Conservation (phyloP, 2,329 filamentous ascomycete species). For the Colletotrichum liriopes region DNA sequence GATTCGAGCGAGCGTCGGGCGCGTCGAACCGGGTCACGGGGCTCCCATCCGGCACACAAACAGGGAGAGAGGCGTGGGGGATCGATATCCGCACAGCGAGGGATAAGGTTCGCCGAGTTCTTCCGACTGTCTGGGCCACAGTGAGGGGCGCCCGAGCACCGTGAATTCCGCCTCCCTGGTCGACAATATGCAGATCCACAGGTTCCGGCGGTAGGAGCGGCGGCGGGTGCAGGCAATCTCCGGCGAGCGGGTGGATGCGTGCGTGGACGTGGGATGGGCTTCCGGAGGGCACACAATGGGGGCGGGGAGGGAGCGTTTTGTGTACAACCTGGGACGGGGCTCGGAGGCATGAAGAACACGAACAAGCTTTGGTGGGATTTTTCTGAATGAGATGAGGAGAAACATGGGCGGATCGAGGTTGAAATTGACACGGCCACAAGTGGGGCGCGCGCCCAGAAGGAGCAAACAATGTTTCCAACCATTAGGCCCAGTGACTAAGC, state of each 20-base stretch:
- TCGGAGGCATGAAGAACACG: not conserved
- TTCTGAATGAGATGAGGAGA: constrained; percentile 23
- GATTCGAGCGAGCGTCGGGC: constrained; percentile 29
- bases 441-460: not conserved
- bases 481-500: not conserved
- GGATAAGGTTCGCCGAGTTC: constrained; percentile 4
- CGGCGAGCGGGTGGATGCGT: not conserved
- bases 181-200: constrained; percentile 32
- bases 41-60: constrained; percentile 28
- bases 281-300: not conserved
- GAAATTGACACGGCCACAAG: constrained; percentile 34
- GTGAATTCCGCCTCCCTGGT: constrained; percentile 24
- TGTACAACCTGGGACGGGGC: constrained; percentile 4
- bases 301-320: not conserved
- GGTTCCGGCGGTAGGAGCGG: constrained; percentile 1
- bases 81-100: not conserved
- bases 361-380: constrained; percentile 10
- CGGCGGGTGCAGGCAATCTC: not conserved
- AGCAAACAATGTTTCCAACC: constrained; percentile 1
- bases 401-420: constrained; percentile 30
- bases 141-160: constrained; percentile 15
- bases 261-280: not conserved
- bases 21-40: constrained; percentile 35
- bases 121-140: constrained; percentile 12
- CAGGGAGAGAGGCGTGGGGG: not conserved